phyloP scores from a whole-genome alignment of 2,329 filamentous ascomycete genomes.

The Trichoderma gracile region DNA sequence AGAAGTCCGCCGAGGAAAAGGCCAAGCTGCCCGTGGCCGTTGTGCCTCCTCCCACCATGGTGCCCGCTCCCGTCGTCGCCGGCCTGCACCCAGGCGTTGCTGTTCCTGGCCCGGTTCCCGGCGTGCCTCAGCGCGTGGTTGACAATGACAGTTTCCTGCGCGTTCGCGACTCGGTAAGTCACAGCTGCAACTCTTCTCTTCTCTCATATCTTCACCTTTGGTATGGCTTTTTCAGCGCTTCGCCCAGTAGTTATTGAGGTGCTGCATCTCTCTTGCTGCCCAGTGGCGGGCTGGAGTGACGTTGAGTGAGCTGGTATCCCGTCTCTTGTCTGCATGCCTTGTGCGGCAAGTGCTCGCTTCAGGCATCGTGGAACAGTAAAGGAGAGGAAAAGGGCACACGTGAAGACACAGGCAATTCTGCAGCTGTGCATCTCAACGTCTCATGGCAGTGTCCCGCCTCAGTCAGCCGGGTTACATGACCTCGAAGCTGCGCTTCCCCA shows the following conservation, averaged over 20 bases:
- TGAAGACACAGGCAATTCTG: neutral
- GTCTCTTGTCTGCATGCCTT: neutral
- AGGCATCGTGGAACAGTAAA: neutral
- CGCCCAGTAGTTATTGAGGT: neutral
- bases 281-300: conserved; percentile 21
- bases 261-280: neutral
- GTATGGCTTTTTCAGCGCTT: neutral
- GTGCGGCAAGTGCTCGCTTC: conserved; percentile 6
- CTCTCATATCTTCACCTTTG: neutral
- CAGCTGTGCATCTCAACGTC: neutral
- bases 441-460: too few relatives aligned
- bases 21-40: conserved; percentile 40
- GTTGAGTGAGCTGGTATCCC: conserved; percentile 6
- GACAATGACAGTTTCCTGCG: conserved; percentile 76
- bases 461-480: too few relatives aligned
- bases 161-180: conserved; percentile 78
- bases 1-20: conserved; percentile 45
- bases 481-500: neutral
- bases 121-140: conserved; percentile 46
- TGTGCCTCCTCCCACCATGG: conserved; percentile 43
- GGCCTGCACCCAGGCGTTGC: conserved; percentile 28
- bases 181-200: neutral
- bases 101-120: conserved; percentile 27
- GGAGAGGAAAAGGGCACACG: neutral
- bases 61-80: conserved; percentile 37